Percentiles rank a stretch among this genome's conserved stretches.
phyloP scores from a whole-genome alignment of 139 green algal species.

The Dunaliella primolecta region DNA sequence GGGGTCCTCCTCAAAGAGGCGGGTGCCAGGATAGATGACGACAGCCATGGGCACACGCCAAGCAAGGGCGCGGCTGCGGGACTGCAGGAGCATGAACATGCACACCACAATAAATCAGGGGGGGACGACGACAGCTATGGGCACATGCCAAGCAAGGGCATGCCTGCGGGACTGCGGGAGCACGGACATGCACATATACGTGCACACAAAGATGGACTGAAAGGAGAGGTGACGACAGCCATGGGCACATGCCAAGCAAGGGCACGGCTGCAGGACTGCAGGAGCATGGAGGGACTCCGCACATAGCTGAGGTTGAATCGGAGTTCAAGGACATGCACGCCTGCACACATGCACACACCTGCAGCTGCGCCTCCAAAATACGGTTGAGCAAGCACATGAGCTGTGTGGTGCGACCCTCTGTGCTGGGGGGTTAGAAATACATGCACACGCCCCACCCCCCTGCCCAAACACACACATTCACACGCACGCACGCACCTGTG shows the following conservation, averaged over 20 bases:
- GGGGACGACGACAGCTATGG: constrained; percentile 80
- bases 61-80: constrained; percentile 59
- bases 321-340: background rate
- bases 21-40: constrained; percentile 70
- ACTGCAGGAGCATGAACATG: constrained; percentile 21
- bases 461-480: background rate
- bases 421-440: too few relatives aligned
- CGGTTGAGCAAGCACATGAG: too few relatives aligned
- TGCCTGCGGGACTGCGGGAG: constrained; percentile 48
- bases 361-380: too few relatives aligned
- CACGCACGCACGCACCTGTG: too few relatives aligned
- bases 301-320: background rate
- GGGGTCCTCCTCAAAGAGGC: constrained; percentile 91
- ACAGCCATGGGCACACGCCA: constrained; percentile 85
- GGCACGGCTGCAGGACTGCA: constrained; percentile 49
- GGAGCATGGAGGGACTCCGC: background rate
- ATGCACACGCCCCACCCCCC: too few relatives aligned
- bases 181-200: too few relatives aligned
- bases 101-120: background rate
- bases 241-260: constrained; percentile 81
- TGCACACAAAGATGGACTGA: background rate
- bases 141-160: constrained; percentile 72
- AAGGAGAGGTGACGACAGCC: constrained; percentile 70
- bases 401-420: too few relatives aligned
- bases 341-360: too few relatives aligned